A percentile compares a stretch with the other conserved stretches of the same genome.
Conservation (phyloP, 2,329 filamentous ascomycete species). For the Davidsoniella neocaledoniae region DNA sequence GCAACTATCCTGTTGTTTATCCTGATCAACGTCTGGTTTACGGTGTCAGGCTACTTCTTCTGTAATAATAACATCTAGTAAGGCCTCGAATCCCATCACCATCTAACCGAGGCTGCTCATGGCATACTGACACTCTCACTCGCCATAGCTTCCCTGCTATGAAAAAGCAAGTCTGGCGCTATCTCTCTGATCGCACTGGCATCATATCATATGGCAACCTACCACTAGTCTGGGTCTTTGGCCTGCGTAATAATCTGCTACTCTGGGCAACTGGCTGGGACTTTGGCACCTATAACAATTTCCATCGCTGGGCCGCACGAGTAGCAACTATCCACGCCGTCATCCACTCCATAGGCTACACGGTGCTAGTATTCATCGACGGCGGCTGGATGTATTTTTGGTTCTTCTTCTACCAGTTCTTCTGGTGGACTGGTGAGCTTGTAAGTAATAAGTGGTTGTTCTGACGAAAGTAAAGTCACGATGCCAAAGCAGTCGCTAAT, state of each 20-base stretch:
- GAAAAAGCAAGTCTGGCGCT: slow-evolving; percentile 28
- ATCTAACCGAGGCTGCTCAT: background rate
- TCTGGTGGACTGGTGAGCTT: slow-evolving; percentile 33
- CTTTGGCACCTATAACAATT: slow-evolving; percentile 48
- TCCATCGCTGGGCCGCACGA: slow-evolving; percentile 50
- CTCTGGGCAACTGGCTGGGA: slow-evolving; percentile 54
- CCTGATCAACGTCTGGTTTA: slow-evolving; percentile 23
- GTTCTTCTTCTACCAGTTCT: slow-evolving; percentile 25
- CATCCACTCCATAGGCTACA: slow-evolving; percentile 44
- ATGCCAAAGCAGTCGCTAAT: background rate
- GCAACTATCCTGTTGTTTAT: slow-evolving; percentile 24
- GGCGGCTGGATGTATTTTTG: slow-evolving; percentile 23
- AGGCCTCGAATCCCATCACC: slow-evolving; percentile 5
- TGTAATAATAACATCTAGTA: slow-evolving; percentile 26
- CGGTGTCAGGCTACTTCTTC: slow-evolving; percentile 22
- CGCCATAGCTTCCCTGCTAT: slow-evolving; percentile 20
- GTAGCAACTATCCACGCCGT: slow-evolving; percentile 45
- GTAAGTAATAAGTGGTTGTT: slow-evolving; percentile 17
- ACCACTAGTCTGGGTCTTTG: slow-evolving; percentile 49
- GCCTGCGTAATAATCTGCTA: slow-evolving; percentile 47
- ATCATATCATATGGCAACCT: slow-evolving; percentile 48
- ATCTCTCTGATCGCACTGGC: slow-evolving; percentile 45
- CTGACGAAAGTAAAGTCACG: slow-evolving; percentile 9
- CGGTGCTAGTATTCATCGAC: slow-evolving; percentile 26
- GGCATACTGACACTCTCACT: slow-evolving; percentile 4